phyloP scores from a whole-genome alignment of 306 rosid species.

The Quillaja saponaria region DNA sequence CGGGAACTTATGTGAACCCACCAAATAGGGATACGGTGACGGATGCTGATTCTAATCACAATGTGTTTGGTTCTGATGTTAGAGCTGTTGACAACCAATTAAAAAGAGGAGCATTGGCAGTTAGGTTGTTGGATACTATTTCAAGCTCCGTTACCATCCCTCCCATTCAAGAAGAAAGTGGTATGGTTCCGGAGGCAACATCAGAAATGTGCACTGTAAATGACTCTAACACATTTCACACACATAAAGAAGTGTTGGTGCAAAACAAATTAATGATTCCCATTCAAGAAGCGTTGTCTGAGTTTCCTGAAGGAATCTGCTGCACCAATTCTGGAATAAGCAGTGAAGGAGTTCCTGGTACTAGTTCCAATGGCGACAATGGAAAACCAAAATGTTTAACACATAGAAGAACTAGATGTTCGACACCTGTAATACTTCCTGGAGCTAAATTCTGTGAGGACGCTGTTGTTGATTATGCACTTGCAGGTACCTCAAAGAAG shows the following conservation, averaged over 20 bases:
- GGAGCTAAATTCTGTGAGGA: conserved; percentile 46
- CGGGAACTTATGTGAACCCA: neutral
- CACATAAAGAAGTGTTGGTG: conserved; percentile 26
- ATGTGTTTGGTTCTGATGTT: neutral
- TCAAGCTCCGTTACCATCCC: neutral
- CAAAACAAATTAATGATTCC: conserved; percentile 28
- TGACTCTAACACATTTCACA: conserved; percentile 4
- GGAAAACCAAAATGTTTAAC: conserved; percentile 16
- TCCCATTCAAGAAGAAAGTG: conserved; percentile 15
- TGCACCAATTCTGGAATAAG: conserved; percentile 9
- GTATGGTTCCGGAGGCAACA: conserved; percentile 18
- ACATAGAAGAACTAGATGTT: neutral
- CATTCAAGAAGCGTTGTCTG: conserved; percentile 7
- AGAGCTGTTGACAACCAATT: conserved; percentile 2
- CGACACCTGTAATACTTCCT: conserved; percentile 41
- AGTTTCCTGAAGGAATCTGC: conserved; percentile 30
- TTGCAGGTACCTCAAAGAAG: neutral
- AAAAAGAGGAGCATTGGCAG: conserved; percentile 13
- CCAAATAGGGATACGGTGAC: neutral
- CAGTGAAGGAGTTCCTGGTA: conserved; percentile 26
- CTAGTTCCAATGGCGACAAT: neutral
- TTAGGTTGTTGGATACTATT: neutral
- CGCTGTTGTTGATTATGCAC: conserved; percentile 44
- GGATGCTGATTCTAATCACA: neutral
- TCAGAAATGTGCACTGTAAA: conserved; percentile 12